phyloP scores from a whole-genome alignment of 176 grass and related monocot genomes.

The Oryza nivara region DNA sequence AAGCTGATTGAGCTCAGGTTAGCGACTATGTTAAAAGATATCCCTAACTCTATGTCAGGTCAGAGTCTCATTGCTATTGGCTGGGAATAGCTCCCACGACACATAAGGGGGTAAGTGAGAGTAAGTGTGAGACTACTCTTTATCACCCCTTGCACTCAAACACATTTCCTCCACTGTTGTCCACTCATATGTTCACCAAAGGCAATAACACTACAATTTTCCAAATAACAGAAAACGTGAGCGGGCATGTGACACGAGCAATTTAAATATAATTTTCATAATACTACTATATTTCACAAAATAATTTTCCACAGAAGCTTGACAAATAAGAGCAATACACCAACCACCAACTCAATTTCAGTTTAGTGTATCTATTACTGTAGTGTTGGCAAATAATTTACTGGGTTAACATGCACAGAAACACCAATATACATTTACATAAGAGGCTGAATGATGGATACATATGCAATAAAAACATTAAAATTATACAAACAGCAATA shows the following conservation, averaged over 20 bases:
- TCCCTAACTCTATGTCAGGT: background rate
- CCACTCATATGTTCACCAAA: conserved; percentile 6
- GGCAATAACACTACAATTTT: background rate
- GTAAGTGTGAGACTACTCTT: background rate
- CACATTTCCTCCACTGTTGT: background rate
- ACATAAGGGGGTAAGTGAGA: background rate
- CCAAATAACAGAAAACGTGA: background rate
- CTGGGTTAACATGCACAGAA: background rate
- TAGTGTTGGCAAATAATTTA: background rate
- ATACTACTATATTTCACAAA: background rate
- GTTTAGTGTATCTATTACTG: background rate
- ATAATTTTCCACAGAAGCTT: background rate
- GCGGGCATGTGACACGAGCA: background rate
- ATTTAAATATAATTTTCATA: background rate
- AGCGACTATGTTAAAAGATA: background rate
- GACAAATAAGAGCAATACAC: background rate
- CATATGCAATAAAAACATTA: background rate
- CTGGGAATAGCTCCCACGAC: background rate
- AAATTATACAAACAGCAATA: background rate
- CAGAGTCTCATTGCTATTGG: background rate
- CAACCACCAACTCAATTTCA: background rate
- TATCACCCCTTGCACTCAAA: background rate
- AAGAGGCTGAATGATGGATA: background rate
- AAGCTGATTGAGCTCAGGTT: background rate
- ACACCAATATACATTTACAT: background rate